These are phyloP conservation scores for Stemphylium lycopersici DNA, from an alignment of 2,329 filamentous ascomycete genomes.

Conservation along the genomic window DNA sequence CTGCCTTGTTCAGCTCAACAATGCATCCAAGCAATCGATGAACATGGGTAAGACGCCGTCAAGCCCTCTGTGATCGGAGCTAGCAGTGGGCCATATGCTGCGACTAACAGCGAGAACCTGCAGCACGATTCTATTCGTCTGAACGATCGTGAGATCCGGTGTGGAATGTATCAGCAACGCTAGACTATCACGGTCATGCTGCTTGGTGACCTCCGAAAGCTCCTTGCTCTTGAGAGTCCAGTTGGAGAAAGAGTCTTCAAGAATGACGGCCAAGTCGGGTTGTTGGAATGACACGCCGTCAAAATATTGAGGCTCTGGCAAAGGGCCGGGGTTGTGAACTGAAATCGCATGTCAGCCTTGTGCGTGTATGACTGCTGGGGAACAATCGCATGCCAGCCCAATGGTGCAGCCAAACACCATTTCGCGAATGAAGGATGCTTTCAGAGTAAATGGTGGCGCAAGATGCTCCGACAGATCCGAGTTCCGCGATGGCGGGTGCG, in stretches of 20 bases:
- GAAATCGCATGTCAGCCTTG: constrained; percentile 28
- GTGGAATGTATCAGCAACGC: constrained; percentile 30
- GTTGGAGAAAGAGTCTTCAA: constrained; percentile 27
- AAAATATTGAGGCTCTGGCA: constrained; percentile 28
- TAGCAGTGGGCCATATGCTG: constrained; percentile 24
- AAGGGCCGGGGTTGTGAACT: constrained; percentile 35
- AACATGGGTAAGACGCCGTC: constrained; percentile 24
- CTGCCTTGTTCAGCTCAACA: constrained; percentile 13
- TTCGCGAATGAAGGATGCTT: constrained; percentile 9
- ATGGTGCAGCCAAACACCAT: constrained; percentile 8
- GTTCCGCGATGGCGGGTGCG: background rate
- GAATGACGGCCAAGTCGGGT: constrained; percentile 27
- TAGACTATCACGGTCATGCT: constrained; percentile 22
- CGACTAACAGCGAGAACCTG: constrained; percentile 22
- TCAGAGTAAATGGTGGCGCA: constrained; percentile 19
- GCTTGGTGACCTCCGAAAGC: constrained; percentile 15
- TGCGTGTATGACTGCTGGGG: constrained; percentile 32
- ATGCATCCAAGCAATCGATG: constrained; percentile 22
- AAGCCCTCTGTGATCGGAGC: constrained; percentile 26
- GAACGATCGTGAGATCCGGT: constrained; percentile 15
- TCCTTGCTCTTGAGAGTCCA: constrained; percentile 12
- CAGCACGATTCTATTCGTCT: constrained; percentile 18
- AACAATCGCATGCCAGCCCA: constrained; percentile 7
- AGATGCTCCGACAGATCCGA: constrained; percentile 12
- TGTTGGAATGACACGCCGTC: constrained; percentile 11